Conservation (phyloP, 306 rosid species). For the Abrus pulchellus region DNA sequence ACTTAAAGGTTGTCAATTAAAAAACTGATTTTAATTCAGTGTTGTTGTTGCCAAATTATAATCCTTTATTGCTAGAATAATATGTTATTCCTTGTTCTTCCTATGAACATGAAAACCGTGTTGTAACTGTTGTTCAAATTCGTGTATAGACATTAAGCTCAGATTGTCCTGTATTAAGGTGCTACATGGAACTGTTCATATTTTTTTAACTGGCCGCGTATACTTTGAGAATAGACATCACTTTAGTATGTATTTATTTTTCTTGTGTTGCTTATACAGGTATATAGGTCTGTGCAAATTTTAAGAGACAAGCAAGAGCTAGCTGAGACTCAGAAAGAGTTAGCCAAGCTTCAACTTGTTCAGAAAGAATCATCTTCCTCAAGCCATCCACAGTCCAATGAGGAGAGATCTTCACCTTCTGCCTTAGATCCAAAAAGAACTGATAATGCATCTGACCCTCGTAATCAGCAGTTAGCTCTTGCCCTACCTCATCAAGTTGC, state of each 20-base stretch:
- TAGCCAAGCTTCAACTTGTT: constrained; percentile 83
- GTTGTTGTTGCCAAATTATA: neutral
- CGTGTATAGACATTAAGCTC: constrained; percentile 12
- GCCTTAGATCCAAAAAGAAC: constrained; percentile 61
- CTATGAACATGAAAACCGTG: constrained; percentile 8
- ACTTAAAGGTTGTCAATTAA: constrained; percentile 20
- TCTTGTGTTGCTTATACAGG: constrained; percentile 62
- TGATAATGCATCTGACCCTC: constrained; percentile 63
- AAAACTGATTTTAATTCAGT: neutral
- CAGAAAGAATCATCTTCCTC: constrained; percentile 80
- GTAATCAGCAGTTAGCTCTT: constrained; percentile 83
- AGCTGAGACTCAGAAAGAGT: constrained; percentile 88
- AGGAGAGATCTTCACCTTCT: constrained; percentile 69
- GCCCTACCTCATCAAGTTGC: constrained; percentile 79
- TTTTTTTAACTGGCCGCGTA: constrained; percentile 16
- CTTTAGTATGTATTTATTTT: constrained; percentile 23
- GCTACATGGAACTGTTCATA: constrained; percentile 18
- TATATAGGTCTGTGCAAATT: constrained; percentile 91
- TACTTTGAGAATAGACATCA: constrained; percentile 11
- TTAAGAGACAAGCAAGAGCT: constrained; percentile 95
- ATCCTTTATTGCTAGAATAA: neutral
- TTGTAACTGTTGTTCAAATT: neutral
- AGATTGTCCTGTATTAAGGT: neutral
- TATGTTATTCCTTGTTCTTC: constrained; percentile 32
- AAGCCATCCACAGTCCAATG: constrained; percentile 67